These are phyloP conservation scores for Aureobasidium namibiae DNA, from an alignment of 2,329 filamentous ascomycete genomes.

Conservation along the genomic window DNA sequence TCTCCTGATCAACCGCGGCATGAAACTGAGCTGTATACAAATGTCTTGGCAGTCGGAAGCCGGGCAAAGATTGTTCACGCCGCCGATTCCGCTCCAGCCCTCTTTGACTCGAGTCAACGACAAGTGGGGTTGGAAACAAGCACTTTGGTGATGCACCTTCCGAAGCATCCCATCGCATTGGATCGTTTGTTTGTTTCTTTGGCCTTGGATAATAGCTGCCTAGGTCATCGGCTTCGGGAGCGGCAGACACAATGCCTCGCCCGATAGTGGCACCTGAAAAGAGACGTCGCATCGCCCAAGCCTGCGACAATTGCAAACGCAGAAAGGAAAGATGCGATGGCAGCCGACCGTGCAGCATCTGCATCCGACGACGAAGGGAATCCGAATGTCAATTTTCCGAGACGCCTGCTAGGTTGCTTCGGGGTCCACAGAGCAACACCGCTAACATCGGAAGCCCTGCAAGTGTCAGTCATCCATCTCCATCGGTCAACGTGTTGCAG, in stretches of 20 bases:
- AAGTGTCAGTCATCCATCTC: background rate
- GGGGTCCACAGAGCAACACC: background rate
- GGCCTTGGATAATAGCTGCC: background rate
- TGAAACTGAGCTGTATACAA: background rate
- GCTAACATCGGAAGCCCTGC: background rate
- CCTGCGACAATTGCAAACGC: slow-evolving; percentile 39
- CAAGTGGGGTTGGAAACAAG: background rate
- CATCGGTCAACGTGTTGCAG: background rate
- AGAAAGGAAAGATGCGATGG: slow-evolving; percentile 47
- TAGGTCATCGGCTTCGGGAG: too few species aligned
- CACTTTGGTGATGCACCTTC: background rate
- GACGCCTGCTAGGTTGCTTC: slow-evolving; percentile 17
- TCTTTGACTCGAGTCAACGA: slow-evolving; percentile 3
- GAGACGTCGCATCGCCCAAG: slow-evolving; percentile 23
- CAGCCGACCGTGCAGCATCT: slow-evolving; percentile 43
- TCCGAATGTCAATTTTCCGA: slow-evolving; percentile 30
- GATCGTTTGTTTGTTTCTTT: background rate
- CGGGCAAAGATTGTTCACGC: background rate
- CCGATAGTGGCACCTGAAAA: slow-evolving; percentile 11
- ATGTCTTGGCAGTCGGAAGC: background rate
- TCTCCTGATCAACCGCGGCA: background rate
- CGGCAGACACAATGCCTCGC: slow-evolving; percentile 1
- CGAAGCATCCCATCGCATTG: background rate
- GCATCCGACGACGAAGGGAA: slow-evolving; percentile 33
- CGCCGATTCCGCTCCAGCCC: background rate